phyloP scores from a whole-genome alignment of 306 rosid species.

The Comarum palustre region DNA sequence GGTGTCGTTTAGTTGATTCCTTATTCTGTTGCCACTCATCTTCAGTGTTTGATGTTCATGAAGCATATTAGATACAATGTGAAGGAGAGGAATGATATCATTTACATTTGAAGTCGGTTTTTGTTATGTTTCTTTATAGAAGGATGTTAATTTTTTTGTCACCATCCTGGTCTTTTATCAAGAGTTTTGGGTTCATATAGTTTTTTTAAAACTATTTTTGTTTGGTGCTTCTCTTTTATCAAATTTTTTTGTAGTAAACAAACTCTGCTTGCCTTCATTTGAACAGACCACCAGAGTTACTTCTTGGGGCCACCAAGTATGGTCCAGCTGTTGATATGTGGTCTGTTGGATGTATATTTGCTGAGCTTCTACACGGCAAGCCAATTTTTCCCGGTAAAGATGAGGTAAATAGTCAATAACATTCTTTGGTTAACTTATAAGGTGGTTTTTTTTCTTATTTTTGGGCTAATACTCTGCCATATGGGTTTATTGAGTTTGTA shows the following conservation, averaged over 20 bases:
- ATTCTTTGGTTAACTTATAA: not conserved
- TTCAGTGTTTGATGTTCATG: not conserved
- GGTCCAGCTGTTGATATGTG: conserved; percentile 62
- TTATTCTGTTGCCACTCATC: not conserved
- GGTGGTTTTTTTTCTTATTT: not conserved
- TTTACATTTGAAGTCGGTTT: not conserved
- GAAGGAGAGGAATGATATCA: not conserved
- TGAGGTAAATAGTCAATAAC: conserved; percentile 38
- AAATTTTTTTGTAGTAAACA: not conserved
- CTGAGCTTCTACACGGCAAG: conserved; percentile 56
- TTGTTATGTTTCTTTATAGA: not conserved
- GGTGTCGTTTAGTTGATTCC: not conserved
- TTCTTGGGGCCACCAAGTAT: conserved; percentile 51
- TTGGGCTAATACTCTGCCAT: not conserved
- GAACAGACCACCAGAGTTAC: conserved; percentile 52
- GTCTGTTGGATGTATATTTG: conserved; percentile 58
- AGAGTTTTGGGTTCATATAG: not conserved
- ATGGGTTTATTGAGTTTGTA: not conserved
- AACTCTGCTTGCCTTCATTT: conserved; percentile 3
- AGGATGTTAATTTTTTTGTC: not conserved
- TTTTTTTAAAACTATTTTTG: not conserved
- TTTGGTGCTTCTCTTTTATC: not conserved
- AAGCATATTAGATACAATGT: not conserved
- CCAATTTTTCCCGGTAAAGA: conserved; percentile 57
- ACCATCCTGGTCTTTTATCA: not conserved